These are phyloP conservation scores for Gracilaria gracilis DNA, from an alignment of 23 red algal genomes.

Conservation along the genomic window DNA sequence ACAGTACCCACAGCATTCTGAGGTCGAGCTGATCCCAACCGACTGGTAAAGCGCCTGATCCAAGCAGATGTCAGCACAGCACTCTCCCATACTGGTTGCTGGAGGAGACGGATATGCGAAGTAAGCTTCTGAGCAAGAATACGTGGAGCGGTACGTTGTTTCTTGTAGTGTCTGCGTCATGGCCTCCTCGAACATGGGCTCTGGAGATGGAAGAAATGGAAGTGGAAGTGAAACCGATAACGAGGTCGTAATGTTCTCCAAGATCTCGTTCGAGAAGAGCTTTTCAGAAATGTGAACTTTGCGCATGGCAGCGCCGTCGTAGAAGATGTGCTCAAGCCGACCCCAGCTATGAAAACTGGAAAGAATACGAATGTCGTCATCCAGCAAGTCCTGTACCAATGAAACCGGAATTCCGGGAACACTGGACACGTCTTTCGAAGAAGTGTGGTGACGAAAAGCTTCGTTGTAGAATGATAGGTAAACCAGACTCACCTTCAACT, in stretches of 20 bases:
- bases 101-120: conserved; percentile 14
- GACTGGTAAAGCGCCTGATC: conserved; percentile 21
- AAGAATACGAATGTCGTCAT: conserved; percentile 28
- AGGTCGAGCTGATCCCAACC: conserved; percentile 16
- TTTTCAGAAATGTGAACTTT: conserved; percentile 35
- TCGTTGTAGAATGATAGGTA: conserved; percentile 24
- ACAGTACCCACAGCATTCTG: conserved; percentile 21
- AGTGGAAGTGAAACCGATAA: background rate
- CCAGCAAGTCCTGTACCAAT: conserved; percentile 16
- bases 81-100: conserved; percentile 17
- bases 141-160: background rate
- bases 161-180: background rate
- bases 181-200: background rate
- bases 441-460: conserved; percentile 4
- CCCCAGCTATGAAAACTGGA: conserved; percentile 45
- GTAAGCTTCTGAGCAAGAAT: conserved; percentile 24
- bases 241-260: background rate
- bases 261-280: conserved; percentile 1
- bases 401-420: conserved; percentile 22
- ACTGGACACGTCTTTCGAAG: conserved; percentile 28
- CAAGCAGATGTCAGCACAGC: conserved; percentile 31
- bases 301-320: background rate
- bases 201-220: background rate
- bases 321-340: conserved; percentile 39
- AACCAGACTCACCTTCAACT: conserved; percentile 26